Conservation (phyloP, 179 eudicot genomes). For the Amaranthus tricolor region DNA sequence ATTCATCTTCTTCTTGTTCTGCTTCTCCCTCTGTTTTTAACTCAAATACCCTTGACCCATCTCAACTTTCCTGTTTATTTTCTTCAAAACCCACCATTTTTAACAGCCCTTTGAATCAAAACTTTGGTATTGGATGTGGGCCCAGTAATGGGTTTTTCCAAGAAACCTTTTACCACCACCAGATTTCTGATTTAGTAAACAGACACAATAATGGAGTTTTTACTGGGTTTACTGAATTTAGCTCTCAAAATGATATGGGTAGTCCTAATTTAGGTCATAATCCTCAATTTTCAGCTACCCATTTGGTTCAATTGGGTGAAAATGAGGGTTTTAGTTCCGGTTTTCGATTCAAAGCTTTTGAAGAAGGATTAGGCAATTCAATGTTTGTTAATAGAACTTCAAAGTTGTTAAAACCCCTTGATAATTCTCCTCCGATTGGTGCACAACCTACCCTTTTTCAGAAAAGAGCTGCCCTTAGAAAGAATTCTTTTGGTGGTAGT, state of each 20-base stretch:
- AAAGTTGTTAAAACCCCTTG: conserved; percentile 67
- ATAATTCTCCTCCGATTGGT: conserved; percentile 55
- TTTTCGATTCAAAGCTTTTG: conserved; percentile 42
- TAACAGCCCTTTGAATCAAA: conserved; percentile 37
- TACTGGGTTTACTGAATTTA: conserved; percentile 51
- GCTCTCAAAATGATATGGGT: conserved; percentile 45
- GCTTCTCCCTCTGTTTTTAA: conserved; percentile 56
- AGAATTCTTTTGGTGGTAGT: conserved; percentile 32
- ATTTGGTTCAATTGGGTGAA: conserved; percentile 47
- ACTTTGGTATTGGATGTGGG: conserved; percentile 24
- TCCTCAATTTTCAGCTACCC: conserved; percentile 40
- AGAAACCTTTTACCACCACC: conserved; percentile 20
- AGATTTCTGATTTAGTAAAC: conserved; percentile 29
- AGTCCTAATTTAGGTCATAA: conserved; percentile 38
- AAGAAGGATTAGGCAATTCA: conserved; percentile 40
- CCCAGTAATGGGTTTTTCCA: conserved; percentile 23
- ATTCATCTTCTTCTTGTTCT: conserved; percentile 56
- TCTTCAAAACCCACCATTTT: conserved; percentile 36
- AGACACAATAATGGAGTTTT: conserved; percentile 40
- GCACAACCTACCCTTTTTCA: conserved; percentile 84
- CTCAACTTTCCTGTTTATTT: conserved; percentile 45
- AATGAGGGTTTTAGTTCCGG: conserved; percentile 33
- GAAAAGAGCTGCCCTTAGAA: conserved; percentile 76
- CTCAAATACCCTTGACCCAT: conserved; percentile 41
- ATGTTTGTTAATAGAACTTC: conserved; percentile 52